phyloP scores from a whole-genome alignment of 2,329 filamentous ascomycete species.

The Neonectria ditissima region DNA sequence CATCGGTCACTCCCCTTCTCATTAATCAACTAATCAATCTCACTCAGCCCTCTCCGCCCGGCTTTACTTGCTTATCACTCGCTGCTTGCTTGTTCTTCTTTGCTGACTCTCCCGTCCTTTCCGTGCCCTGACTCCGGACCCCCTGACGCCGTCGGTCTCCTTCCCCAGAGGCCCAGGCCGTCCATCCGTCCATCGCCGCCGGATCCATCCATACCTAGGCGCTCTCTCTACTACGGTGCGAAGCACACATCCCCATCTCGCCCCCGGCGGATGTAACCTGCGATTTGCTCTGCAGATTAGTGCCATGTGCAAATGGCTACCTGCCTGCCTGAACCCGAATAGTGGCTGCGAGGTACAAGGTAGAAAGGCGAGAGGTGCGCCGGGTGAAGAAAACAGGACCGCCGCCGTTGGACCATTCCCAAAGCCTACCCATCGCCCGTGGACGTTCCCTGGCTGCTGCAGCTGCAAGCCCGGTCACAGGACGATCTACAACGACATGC shows the following conservation, averaged over 20 bases:
- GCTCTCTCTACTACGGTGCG: no score
- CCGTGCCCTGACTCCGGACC: slow-evolving; percentile 1
- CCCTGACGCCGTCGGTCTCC: not conserved
- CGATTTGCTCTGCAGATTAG: not conserved
- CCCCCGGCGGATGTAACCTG: not conserved
- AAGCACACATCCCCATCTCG: slow-evolving; percentile 1
- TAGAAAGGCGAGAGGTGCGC: not conserved
- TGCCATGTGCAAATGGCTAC: not conserved
- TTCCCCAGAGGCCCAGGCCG: slow-evolving; percentile 6
- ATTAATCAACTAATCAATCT: slow-evolving; percentile 24
- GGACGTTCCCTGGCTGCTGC: slow-evolving; percentile 17
- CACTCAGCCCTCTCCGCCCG: slow-evolving; percentile 10
- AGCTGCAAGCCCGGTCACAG: slow-evolving; percentile 6
- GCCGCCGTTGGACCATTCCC: slow-evolving; percentile 16
- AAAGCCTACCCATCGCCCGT: slow-evolving; percentile 21
- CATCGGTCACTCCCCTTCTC: slow-evolving; percentile 16
- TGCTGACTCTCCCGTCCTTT: slow-evolving; percentile 1
- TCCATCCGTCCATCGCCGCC: not conserved
- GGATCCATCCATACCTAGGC: not conserved
- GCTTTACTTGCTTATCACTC: slow-evolving; percentile 2
- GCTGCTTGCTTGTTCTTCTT: no score
- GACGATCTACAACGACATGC: slow-evolving; percentile 17
- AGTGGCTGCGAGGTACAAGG: not conserved
- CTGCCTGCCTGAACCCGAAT: not conserved
- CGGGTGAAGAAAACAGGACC: slow-evolving; percentile 2